Base-by-base conservation (phyloP, 2,329 filamentous ascomycete species). In the Phoma sp. region DNA sequence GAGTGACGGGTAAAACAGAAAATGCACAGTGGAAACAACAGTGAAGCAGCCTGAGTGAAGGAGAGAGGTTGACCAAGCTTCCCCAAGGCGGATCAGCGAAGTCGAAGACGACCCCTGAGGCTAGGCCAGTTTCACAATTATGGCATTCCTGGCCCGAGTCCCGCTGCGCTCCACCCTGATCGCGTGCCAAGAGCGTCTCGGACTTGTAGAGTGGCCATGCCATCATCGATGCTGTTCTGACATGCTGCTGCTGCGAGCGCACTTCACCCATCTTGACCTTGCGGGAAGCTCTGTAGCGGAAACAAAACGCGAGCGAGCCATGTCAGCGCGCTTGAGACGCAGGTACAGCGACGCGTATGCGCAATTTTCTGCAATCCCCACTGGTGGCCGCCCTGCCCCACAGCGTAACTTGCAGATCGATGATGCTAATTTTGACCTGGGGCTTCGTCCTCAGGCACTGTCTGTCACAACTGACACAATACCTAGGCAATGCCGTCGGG, bases 21-120 rank as follows among this genome's bases (percentile, higher is more conserved):
- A 64, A 55, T 55, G 40, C 61, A 60, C 54, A 56, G 61, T 62
- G 63, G 65, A 70, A 71, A 74, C 65, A 61, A 57, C 55, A 63
- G 63, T 70, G 70, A 74, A 57, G 67, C 68, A 68, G 62, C 61
- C 54, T 58, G 65, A 67, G 65, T 67, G 64, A 71, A 69, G 53
- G 62, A 69, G 60, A 62, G 62, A 59, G 55, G 61, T 57, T 45
- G 35, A 55, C 54, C 63, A 67, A 66, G 63, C 61, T 57, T 63
- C 63, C 50, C 58, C 62, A 67, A 67, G 64, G 59, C 47, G 36
- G 64, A 65, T 65, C 59, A 54, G 50, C 61, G 46, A 63, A 50
- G 57, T 57, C 53, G 57, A 60, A 47, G 49, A 50, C 46, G 54
- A 52, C 48, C 66, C 66, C 66, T 65, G 65, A 63, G 60, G 57